These are phyloP conservation scores for Capronia americana DNA, from an alignment of 2,329 filamentous ascomycete species.

Conservation along the genomic window DNA sequence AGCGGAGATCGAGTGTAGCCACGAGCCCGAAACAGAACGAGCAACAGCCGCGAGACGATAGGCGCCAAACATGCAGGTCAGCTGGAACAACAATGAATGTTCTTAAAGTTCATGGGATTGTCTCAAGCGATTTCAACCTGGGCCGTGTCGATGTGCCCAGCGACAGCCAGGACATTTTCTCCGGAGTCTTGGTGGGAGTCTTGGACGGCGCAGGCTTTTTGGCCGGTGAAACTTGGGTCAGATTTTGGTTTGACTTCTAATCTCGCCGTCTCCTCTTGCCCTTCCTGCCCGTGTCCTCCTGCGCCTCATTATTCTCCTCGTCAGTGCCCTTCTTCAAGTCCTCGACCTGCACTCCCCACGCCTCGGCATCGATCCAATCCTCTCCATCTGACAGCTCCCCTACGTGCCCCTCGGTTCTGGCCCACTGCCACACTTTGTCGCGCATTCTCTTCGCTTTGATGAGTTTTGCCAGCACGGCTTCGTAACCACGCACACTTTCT, in stretches of 20 bases:
- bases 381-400: constrained; percentile 72
- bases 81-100: background rate
- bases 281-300: constrained; percentile 41
- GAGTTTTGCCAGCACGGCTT: constrained; percentile 62
- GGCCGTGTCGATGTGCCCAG: constrained; percentile 17
- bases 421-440: constrained; percentile 64
- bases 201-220: background rate
- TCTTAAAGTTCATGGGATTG: background rate
- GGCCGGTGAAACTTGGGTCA: background rate
- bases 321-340: constrained; percentile 67
- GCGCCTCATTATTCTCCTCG: constrained; percentile 59
- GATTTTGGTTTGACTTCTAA: constrained; percentile 28
- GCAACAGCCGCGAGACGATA: background rate
- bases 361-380: constrained; percentile 70
- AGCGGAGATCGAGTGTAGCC: background rate
- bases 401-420: constrained; percentile 67
- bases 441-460: constrained; percentile 66
- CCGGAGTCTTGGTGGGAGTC: background rate
- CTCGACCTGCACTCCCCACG: constrained; percentile 62
- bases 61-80: background rate
- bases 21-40: background rate
- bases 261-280: constrained; percentile 36
- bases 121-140: background rate
- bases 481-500: constrained; percentile 64
- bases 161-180: constrained; percentile 12